Conservation (phyloP, 2,329 filamentous ascomycete species). For the Monosporascus sp. region DNA sequence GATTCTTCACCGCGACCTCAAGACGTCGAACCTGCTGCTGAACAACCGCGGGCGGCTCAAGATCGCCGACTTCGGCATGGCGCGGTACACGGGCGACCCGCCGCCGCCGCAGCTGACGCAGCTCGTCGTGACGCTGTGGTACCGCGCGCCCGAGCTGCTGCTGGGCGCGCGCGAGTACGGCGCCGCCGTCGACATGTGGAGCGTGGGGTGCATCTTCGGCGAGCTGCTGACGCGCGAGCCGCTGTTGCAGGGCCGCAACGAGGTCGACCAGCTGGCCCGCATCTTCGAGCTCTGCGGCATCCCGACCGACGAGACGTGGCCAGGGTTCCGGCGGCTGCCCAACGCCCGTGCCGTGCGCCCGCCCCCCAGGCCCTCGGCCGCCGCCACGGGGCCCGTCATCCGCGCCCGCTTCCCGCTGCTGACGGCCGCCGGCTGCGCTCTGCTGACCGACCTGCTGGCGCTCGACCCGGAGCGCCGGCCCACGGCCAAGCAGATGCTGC, state of each 20-base stretch:
- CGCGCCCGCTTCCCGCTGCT: slow-evolving; percentile 77
- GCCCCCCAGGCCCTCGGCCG: slow-evolving; percentile 39
- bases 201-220: slow-evolving; percentile 89
- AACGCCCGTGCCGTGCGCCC: slow-evolving; percentile 78
- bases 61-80: slow-evolving; percentile 98
- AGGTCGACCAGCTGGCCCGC: slow-evolving; percentile 81
- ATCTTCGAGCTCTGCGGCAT: slow-evolving; percentile 89
- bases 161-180: slow-evolving; percentile 75
- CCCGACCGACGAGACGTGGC: slow-evolving; percentile 79
- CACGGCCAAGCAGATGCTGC: slow-evolving; percentile 66
- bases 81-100: slow-evolving; percentile 78
- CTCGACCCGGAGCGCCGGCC: slow-evolving; percentile 71
- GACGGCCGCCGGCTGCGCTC: slow-evolving; percentile 64
- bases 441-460: slow-evolving; percentile 66
- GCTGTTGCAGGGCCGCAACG: slow-evolving; percentile 81
- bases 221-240: slow-evolving; percentile 82
- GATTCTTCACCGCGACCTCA: slow-evolving; percentile 91
- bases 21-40: slow-evolving; percentile 89
- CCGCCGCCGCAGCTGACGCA: slow-evolving; percentile 72
- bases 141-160: slow-evolving; percentile 84
- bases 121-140: slow-evolving; percentile 96
- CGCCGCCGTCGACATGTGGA: slow-evolving; percentile 86
- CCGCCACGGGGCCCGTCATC: slow-evolving; percentile 49
- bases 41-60: slow-evolving; percentile 94
- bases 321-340: slow-evolving; percentile 77